Conservation (phyloP, 495 filamentous ascomycete genomes). For the Neurospora sp. region DNA sequence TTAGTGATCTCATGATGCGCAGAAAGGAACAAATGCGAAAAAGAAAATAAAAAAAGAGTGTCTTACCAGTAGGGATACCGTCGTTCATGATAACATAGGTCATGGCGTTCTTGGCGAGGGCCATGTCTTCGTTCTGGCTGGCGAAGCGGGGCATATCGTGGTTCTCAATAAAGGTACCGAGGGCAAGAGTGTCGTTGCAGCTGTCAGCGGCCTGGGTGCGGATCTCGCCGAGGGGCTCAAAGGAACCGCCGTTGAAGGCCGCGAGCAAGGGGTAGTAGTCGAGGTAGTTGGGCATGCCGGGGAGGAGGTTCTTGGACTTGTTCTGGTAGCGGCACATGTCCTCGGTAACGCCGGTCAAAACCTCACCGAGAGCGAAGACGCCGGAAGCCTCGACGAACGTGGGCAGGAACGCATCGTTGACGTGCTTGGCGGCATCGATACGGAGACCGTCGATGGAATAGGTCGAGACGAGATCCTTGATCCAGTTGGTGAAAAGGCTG, state of each 20-base stretch:
- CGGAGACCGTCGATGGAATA: constrained; percentile 76
- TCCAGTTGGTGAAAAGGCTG: constrained; percentile 52
- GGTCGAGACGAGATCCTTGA: constrained; percentile 50
- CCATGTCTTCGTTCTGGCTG: constrained; percentile 41
- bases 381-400: constrained; percentile 53
- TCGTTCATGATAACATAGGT: constrained; percentile 61
- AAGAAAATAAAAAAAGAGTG: background rate
- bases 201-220: constrained; percentile 10
- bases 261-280: constrained; percentile 58
- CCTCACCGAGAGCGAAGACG: constrained; percentile 65
- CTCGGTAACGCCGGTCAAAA: constrained; percentile 23
- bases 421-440: constrained; percentile 64
- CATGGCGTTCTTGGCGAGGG: constrained; percentile 61
- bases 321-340: constrained; percentile 24
- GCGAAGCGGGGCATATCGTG: constrained; percentile 68
- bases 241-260: constrained; percentile 15
- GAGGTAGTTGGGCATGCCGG: constrained; percentile 56
- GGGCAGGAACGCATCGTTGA: constrained; percentile 60
- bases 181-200: constrained; percentile 21
- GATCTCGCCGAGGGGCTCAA: constrained; percentile 7
- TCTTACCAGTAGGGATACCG: constrained; percentile 30
- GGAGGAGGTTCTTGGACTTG: constrained; percentile 34
- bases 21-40: background rate
- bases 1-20: background rate
- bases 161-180: constrained; percentile 67